A percentile compares a stretch with the other conserved stretches of the same genome.
phyloP scores from a whole-genome alignment of 805 yeast species.

The Clavispora fructus region DNA sequence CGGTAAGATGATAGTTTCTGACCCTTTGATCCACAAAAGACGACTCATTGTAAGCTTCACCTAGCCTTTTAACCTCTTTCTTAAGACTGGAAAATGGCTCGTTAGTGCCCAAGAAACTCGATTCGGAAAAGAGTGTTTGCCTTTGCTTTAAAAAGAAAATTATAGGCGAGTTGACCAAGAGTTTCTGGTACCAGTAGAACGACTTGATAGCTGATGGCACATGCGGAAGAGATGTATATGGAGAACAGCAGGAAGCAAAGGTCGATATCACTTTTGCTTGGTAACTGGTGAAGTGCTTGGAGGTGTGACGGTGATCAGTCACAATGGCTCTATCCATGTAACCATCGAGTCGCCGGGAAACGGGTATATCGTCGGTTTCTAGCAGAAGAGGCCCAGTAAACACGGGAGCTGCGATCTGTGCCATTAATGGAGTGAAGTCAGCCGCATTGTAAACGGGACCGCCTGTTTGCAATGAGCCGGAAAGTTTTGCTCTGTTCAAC shows the following conservation, averaged over 20 bases:
- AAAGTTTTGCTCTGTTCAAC: conserved; percentile 19
- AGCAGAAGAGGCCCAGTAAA: conserved; percentile 16
- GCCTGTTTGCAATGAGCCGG: conserved; percentile 2
- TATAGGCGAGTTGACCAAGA: conserved; percentile 26
- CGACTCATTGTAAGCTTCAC: conserved; percentile 3
- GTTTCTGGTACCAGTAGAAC: conserved; percentile 25
- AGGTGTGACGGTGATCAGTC: conserved; percentile 7
- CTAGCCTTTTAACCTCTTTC: conserved; percentile 6
- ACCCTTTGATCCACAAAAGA: conserved; percentile 5
- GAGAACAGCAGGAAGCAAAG: conserved; percentile 23
- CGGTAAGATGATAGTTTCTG: conserved; percentile 30
- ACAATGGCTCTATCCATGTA: conserved; percentile 2
- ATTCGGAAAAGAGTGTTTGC: conserved; percentile 23
- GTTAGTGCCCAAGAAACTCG: conserved; percentile 19
- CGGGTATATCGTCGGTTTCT: conserved; percentile 2
- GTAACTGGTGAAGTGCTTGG: conserved; percentile 17
- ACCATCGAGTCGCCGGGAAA: not conserved
- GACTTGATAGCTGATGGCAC: conserved; percentile 13
- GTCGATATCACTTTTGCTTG: conserved; percentile 22
- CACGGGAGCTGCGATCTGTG: conserved; percentile 14
- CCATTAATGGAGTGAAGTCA: conserved; percentile 22
- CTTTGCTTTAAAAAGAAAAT: conserved; percentile 23
- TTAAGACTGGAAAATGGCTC: conserved; percentile 15
- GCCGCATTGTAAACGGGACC: conserved; percentile 6
- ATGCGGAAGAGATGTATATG: conserved; percentile 12